Percentiles rank a stretch among this genome's conserved stretches.
These are phyloP conservation scores for Arabidopsis suecica DNA, from an alignment of 345 rosid species.

Conservation along the genomic window DNA sequence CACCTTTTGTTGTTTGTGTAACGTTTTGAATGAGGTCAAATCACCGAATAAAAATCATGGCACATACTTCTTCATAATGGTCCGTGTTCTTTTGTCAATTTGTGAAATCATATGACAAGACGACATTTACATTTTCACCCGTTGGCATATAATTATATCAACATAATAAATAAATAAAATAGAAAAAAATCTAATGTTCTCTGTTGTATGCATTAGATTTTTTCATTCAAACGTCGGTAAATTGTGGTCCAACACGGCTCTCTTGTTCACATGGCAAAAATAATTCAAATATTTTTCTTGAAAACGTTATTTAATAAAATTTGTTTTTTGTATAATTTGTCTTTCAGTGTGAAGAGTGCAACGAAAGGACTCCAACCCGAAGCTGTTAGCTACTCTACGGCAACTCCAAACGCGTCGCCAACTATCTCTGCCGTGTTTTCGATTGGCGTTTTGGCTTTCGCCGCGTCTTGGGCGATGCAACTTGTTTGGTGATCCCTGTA, in stretches of 20 bases:
- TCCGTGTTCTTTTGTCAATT: slow-evolving; percentile 35
- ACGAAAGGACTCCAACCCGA: slow-evolving; percentile 34
- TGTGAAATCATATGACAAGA: slow-evolving; percentile 37
- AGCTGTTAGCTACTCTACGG: slow-evolving; percentile 43
- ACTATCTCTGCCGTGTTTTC: slow-evolving; percentile 4
- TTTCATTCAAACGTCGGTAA: slow-evolving; percentile 35
- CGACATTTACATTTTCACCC: slow-evolving; percentile 38
- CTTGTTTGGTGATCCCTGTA: slow-evolving; percentile 30
- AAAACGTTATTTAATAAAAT: background rate
- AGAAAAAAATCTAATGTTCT: slow-evolving; percentile 14
- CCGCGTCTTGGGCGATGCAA: slow-evolving; percentile 30
- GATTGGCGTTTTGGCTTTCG: slow-evolving; percentile 16
- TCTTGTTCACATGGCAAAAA: slow-evolving; percentile 17
- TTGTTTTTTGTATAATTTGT: slow-evolving; percentile 7
- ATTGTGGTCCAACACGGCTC: slow-evolving; percentile 44
- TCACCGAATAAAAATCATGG: slow-evolving; percentile 36
- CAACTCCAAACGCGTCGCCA: slow-evolving; percentile 33
- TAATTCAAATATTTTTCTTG: background rate
- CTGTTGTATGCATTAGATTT: slow-evolving; percentile 27
- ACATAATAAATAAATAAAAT: slow-evolving; percentile 9
- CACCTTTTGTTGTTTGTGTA: background rate
- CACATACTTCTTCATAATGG: background rate
- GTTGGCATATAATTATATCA: slow-evolving; percentile 23
- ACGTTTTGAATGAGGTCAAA: slow-evolving; percentile 38
- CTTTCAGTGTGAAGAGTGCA: slow-evolving; percentile 44